These are phyloP conservation scores for Tolypocladium cylindrosporum DNA, from an alignment of 2,329 filamentous ascomycete genomes.

Conservation along the genomic window DNA sequence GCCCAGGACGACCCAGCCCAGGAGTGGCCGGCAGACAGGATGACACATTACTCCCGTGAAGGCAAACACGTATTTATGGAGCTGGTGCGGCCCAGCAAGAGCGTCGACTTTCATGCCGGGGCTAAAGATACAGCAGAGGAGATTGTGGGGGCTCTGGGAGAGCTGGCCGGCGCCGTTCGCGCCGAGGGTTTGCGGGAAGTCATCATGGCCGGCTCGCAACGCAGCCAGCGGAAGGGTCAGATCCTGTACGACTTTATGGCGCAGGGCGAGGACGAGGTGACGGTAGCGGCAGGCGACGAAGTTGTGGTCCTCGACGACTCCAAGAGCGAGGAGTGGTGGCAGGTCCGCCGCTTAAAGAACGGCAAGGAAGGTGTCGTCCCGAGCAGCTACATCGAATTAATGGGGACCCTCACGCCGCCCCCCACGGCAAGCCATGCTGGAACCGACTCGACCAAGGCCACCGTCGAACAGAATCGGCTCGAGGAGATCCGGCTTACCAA, in stretches of 20 bases:
- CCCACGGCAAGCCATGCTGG: conserved; percentile 33
- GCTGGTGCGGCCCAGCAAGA: conserved; percentile 83
- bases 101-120: conserved; percentile 91
- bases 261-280: conserved; percentile 93
- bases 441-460: conserved; percentile 45
- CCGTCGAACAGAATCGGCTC: conserved; percentile 64
- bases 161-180: conserved; percentile 75
- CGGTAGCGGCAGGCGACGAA: conserved; percentile 80
- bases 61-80: conserved; percentile 97
- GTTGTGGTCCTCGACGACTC: conserved; percentile 81
- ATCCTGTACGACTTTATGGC: conserved; percentile 95
- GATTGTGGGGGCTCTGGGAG: conserved; percentile 79
- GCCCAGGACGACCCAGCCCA: conserved; percentile 72
- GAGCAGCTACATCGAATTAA: conserved; percentile 90
- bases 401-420: conserved; percentile 50
- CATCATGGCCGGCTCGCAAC: conserved; percentile 64
- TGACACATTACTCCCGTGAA: conserved; percentile 96
- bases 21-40: conserved; percentile 89
- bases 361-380: conserved; percentile 94
- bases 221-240: conserved; percentile 67
- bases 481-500: conserved; percentile 81
- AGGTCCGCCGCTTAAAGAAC: conserved; percentile 81
- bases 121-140: conserved; percentile 95
- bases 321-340: conserved; percentile 98
- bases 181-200: conserved; percentile 82